Conservation (phyloP, 768 basidiomycete species). For the Kwoniella sp. region DNA sequence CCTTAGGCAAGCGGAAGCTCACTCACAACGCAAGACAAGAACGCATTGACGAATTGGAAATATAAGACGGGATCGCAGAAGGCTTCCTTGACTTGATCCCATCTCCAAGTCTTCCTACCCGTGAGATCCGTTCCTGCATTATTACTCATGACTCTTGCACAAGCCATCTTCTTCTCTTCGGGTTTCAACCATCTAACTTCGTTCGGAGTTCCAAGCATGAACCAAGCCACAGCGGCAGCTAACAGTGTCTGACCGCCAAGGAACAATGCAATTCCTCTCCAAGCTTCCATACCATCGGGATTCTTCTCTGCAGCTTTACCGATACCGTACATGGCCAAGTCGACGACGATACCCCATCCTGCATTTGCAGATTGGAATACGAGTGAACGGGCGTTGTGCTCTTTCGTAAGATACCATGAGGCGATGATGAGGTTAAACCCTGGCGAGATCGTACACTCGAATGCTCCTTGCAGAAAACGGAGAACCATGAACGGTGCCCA, state of each 20-base stretch:
- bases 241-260: slow-evolving; percentile 9
- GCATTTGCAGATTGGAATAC: slow-evolving; percentile 40
- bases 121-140: slow-evolving; percentile 34
- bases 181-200: slow-evolving; percentile 18
- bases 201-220: slow-evolving; percentile 24
- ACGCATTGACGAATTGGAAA: slow-evolving; percentile 17
- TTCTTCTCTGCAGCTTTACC: slow-evolving; percentile 22
- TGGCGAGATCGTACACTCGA: slow-evolving; percentile 41
- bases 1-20: too few species aligned
- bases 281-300: slow-evolving; percentile 24
- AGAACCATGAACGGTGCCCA: slow-evolving; percentile 33
- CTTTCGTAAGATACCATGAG: slow-evolving; percentile 34
- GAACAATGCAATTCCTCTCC: slow-evolving; percentile 17
- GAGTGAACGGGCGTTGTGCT: slow-evolving; percentile 32
- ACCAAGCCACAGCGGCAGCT: slow-evolving; percentile 3
- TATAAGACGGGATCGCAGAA: slow-evolving; percentile 36
- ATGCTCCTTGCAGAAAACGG: slow-evolving; percentile 33
- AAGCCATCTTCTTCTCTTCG: slow-evolving; percentile 28
- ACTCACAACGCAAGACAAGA: slow-evolving; percentile 18
- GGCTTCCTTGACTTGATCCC: slow-evolving; percentile 37
- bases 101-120: slow-evolving; percentile 29
- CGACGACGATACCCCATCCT: slow-evolving; percentile 33
- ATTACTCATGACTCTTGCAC: slow-evolving; percentile 39
- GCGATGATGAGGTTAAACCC: slow-evolving; percentile 37
- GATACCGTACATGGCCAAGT: slow-evolving; percentile 33